These are phyloP conservation scores for Ceratocystis diversiconidia DNA, from an alignment of 2,329 filamentous ascomycete species.

Conservation along the genomic window DNA sequence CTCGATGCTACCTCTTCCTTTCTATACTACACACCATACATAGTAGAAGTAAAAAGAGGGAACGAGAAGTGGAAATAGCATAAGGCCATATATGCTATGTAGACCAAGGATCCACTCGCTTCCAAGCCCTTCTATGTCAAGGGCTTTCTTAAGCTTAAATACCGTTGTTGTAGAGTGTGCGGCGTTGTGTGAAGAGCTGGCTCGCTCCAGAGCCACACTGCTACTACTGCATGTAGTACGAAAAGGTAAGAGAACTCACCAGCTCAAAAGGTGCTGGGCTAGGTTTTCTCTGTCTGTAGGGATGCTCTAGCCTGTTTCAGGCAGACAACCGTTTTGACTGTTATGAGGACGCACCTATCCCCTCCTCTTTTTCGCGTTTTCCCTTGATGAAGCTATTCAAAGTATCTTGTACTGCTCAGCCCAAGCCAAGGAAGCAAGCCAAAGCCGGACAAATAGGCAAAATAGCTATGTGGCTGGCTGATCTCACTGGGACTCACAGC, in stretches of 20 bases:
- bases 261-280: neutral
- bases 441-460: too few relatives aligned
- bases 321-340: neutral
- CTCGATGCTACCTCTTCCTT: neutral
- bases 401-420: neutral
- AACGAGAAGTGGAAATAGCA: too few relatives aligned
- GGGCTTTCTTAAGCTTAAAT: conserved; percentile 6
- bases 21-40: neutral
- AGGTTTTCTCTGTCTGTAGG: neutral
- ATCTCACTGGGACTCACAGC: neutral
- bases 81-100: too few relatives aligned
- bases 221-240: neutral
- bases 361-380: neutral
- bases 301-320: conserved; percentile 1
- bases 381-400: neutral
- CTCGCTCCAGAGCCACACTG: neutral
- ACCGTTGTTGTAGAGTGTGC: neutral
- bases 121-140: conserved; percentile 2
- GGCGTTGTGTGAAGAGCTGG: neutral
- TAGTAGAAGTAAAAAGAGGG: neutral
- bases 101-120: neutral
- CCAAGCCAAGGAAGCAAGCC: neutral
- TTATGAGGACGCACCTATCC: neutral
- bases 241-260: neutral
- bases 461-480: neutral